Percentiles rank a stretch among this genome's conserved stretches.
These are phyloP conservation scores for Scheffersomyces ergatensis DNA, from an alignment of 805 yeast species.

Conservation along the genomic window DNA sequence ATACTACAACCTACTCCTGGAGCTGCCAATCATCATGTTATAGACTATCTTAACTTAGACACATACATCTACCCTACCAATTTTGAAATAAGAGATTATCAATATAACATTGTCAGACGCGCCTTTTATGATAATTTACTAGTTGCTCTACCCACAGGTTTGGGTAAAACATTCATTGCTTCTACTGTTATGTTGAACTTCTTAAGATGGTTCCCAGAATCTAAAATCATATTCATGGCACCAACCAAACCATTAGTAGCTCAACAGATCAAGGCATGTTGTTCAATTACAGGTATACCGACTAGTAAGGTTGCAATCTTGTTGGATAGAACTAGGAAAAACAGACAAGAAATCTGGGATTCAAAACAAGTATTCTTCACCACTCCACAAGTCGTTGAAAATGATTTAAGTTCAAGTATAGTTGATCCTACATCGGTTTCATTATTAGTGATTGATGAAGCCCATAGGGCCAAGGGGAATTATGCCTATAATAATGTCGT, in stretches of 20 bases:
- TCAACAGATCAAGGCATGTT: conserved; percentile 92
- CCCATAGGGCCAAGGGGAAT: conserved; percentile 89
- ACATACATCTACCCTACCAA: conserved; percentile 83
- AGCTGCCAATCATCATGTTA: conserved; percentile 19
- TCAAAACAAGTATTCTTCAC: conserved; percentile 80
- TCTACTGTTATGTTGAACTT: conserved; percentile 90
- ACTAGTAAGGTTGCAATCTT: conserved; percentile 74
- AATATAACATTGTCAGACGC: conserved; percentile 70
- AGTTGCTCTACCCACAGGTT: conserved; percentile 95
- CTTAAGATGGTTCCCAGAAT: conserved; percentile 75
- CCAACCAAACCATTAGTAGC: conserved; percentile 96
- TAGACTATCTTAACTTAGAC: conserved; percentile 16
- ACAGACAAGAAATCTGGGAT: conserved; percentile 77
- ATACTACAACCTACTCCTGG: conserved; percentile 9
- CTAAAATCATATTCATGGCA: conserved; percentile 90
- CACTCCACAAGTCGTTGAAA: conserved; percentile 95
- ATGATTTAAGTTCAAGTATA: conserved; percentile 74
- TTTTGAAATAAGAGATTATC: conserved; percentile 82
- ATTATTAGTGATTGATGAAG: conserved; percentile 88
- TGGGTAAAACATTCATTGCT: conserved; percentile 96
- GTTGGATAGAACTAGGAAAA: conserved; percentile 53
- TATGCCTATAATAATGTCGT: conserved; percentile 89
- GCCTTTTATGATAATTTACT: conserved; percentile 72
- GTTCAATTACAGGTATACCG: conserved; percentile 82
- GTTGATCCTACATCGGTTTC: conserved; percentile 74